Evolutionary conservation across 371 early-diverging fungal species (phyloP).

Genomic region (Mucor indicus): DNA sequence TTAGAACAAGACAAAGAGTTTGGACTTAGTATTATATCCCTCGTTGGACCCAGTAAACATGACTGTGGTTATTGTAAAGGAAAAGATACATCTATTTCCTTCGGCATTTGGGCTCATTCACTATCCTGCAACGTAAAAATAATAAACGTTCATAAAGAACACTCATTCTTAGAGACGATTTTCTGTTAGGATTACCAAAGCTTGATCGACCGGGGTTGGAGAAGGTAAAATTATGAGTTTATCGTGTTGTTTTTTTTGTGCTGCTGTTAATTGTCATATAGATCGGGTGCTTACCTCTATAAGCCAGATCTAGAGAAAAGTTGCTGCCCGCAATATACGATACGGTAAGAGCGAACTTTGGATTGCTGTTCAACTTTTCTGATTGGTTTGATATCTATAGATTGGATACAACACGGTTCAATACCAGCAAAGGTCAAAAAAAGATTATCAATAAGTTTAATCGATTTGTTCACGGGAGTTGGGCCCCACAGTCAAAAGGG

Average conservation of each 20-base stretch:
- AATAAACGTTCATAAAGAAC: neutral
- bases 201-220: constrained; percentile 69
- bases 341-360: too few relatives aligned
- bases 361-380: too few relatives aligned
- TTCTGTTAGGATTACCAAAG: constrained; percentile 59
- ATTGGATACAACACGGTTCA: constrained; percentile 49
- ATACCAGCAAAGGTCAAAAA: constrained; percentile 64
- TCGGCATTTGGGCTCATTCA: constrained; percentile 54
- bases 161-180: neutral
- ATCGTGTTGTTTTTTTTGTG: neutral
- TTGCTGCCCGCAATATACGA: constrained; percentile 73
- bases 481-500: constrained; percentile 9
- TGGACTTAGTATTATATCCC: constrained; percentile 7
- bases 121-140: constrained; percentile 38
- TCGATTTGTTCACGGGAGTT: constrained; percentile 48
- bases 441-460: constrained; percentile 64
- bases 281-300: constrained; percentile 65
- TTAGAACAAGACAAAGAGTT: neutral
- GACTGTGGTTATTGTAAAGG: constrained; percentile 61
- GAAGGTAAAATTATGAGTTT: constrained; percentile 38
- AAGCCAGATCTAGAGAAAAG: constrained; percentile 59
- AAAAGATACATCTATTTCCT: constrained; percentile 41
- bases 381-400: constrained; percentile 18
- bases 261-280: constrained; percentile 6
- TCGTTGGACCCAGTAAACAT: constrained; percentile 35